Conservation (phyloP, 768 basidiomycete species). For the Leccinum aurantiacum region DNA sequence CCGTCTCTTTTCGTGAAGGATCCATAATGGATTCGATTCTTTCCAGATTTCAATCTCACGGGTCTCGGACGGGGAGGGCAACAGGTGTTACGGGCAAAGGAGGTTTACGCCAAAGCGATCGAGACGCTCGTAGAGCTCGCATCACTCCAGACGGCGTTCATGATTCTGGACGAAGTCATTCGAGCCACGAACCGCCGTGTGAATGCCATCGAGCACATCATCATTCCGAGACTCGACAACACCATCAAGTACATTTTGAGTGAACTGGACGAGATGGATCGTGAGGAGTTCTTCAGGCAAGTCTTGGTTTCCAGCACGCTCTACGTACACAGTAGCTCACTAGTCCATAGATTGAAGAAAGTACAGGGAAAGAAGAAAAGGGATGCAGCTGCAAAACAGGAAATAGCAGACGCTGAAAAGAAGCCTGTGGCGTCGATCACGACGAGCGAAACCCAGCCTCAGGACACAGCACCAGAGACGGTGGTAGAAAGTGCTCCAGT, state of each 20-base stretch:
- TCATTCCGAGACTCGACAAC: slow-evolving; percentile 94
- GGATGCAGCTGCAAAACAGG: slow-evolving; percentile 44
- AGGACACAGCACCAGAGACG: slow-evolving; percentile 1
- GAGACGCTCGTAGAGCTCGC: slow-evolving; percentile 97
- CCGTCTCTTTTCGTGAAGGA: background rate
- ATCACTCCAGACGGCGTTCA: slow-evolving; percentile 96
- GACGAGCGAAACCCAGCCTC: slow-evolving; percentile 5
- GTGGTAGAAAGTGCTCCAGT: background rate
- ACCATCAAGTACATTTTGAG: slow-evolving; percentile 98
- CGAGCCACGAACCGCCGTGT: slow-evolving; percentile 98
- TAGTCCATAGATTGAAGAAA: slow-evolving; percentile 75
- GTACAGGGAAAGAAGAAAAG: slow-evolving; percentile 98
- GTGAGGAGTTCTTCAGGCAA: slow-evolving; percentile 90
- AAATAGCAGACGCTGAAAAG: slow-evolving; percentile 5
- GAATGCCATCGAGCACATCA: slow-evolving; percentile 96
- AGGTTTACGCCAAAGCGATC: slow-evolving; percentile 96
- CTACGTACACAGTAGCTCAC: slow-evolving; percentile 3
- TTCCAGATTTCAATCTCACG: slow-evolving; percentile 92
- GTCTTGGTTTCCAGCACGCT: slow-evolving; percentile 15
- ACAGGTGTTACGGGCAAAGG: slow-evolving; percentile 91
- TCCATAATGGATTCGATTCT: too few species aligned
- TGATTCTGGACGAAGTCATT: slow-evolving; percentile 97
- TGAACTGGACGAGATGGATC: slow-evolving; percentile 98
- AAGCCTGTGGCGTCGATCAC: slow-evolving; percentile 7
- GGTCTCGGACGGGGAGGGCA: slow-evolving; percentile 97